Evolutionary conservation across 495 filamentous ascomycete genomes (phyloP), one percentile per base, ranked within the genome.

Genomic region (Penicillium soppii): DNA sequence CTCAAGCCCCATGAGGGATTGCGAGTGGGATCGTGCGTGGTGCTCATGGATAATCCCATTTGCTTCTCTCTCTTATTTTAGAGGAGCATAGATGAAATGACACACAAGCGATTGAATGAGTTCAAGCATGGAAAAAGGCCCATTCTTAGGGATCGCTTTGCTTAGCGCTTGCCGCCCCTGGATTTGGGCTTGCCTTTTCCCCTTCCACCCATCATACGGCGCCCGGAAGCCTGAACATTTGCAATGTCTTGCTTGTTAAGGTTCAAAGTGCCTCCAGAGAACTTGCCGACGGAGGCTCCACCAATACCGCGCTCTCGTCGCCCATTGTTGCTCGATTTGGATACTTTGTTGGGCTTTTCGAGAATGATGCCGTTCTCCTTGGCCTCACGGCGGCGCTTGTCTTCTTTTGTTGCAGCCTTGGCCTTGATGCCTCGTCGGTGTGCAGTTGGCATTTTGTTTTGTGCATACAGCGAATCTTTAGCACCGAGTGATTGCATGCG

Each of bases 351-450:
- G 21, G 77, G 79, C 53, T 82, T 84, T 73, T 97, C 94, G 2
- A 98, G 74, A 47, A 97, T 82, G 51, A 97, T 86, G 6, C 94
- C 94, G 54, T 91, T 95, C 71, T 97, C 91, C 56, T 79, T 82
- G 6, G 94, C 94, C 58, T 95, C 89, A 23, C 69, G 74, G 25
- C 94, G 72, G 27, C 94, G 72, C 62, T 75, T 87, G 2, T 80
- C 76, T 60, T 97, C 92, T 47, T 80, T 82, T 30, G 71, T 68
- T 10, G 60, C 70, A 3, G 81, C 79, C 48, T 88, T 87, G 3
- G 80, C 77, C 8, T 75, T 70, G 49, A 97, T 96, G 6, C 91
- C 91, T 66, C 84, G 88, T 43, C 88, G 78, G 57, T 90, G 85
- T 5, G 82, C 63, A 70, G 92, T 83, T 26, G 92, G 90, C 89